Conservation (phyloP, 75 land plant species). For the Cryptomeria japonica region DNA sequence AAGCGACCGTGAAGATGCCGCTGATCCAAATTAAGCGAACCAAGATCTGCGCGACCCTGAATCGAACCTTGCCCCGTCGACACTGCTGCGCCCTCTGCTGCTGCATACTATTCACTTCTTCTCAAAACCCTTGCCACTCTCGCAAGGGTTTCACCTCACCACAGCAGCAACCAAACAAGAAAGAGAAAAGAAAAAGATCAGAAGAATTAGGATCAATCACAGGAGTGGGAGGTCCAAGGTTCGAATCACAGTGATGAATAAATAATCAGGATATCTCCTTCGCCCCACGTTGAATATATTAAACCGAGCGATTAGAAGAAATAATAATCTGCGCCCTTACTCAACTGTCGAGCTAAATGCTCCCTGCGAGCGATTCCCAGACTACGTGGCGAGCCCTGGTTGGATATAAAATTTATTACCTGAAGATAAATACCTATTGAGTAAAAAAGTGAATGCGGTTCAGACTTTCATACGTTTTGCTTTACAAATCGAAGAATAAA, state of each 20-base stretch:
- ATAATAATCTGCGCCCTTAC: not conserved
- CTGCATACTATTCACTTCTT: not conserved
- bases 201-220: not conserved
- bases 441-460: too few relatives aligned
- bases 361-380: not conserved
- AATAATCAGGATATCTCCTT: not conserved
- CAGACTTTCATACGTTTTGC: too few relatives aligned
- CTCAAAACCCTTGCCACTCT: not conserved
- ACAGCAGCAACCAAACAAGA: not conserved
- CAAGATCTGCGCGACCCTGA: not conserved
- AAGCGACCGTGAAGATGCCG: not conserved
- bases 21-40: not conserved
- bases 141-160: not conserved
- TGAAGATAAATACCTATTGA: too few relatives aligned
- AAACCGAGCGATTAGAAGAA: not conserved
- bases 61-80: constrained; percentile 4
- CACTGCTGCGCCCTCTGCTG: constrained; percentile 3
- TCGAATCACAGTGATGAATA: not conserved
- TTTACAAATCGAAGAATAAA: not conserved
- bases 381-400: not conserved
- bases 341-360: not conserved
- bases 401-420: not conserved
- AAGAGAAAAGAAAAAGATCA: not conserved
- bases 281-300: not conserved
- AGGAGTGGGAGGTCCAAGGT: not conserved